A percentile compares a stretch with the other conserved stretches of the same genome.
These are phyloP conservation scores for Trichoderma lentiforme DNA, from an alignment of 2,329 filamentous ascomycete species.

Conservation along the genomic window DNA sequence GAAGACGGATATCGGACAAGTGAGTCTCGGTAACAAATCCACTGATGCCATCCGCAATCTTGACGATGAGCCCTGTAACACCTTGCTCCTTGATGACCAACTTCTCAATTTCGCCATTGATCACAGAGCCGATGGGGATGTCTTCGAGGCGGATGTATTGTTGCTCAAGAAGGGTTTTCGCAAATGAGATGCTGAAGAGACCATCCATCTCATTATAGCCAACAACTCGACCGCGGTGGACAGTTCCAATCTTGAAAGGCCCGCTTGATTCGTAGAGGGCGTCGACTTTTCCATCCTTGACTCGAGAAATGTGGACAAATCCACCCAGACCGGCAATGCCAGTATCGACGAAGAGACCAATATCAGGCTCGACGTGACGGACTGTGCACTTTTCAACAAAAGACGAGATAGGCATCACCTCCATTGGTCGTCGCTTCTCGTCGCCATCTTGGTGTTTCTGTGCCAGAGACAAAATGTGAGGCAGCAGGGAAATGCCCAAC, in stretches of 20 bases:
- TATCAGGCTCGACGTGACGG: conserved; percentile 70
- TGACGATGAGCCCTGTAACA: conserved; percentile 75
- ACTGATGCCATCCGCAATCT: conserved; percentile 79
- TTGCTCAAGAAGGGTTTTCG: conserved; percentile 79
- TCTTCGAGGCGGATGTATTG: conserved; percentile 90
- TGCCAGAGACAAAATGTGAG: conserved; percentile 71
- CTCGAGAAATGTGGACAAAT: conserved; percentile 90
- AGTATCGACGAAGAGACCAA: conserved; percentile 77
- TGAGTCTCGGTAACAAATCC: conserved; percentile 89
- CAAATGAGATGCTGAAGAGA: conserved; percentile 78
- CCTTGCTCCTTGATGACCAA: conserved; percentile 76
- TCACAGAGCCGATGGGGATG: conserved; percentile 73
- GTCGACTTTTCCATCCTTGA: conserved; percentile 88
- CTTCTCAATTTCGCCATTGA: conserved; percentile 82
- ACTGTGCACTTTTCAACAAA: conserved; percentile 76
- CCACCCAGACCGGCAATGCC: conserved; percentile 64
- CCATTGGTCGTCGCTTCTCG: conserved; percentile 48
- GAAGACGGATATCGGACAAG: conserved; percentile 79
- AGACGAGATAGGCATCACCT: conserved; percentile 66
- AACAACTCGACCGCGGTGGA: conserved; percentile 76
- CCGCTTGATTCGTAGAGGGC: conserved; percentile 73
- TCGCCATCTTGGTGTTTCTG: conserved; percentile 38
- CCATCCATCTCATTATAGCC: conserved; percentile 87
- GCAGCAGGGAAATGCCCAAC: conserved; percentile 80
- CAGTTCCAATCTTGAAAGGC: conserved; percentile 71